phyloP scores from a whole-genome alignment of 306 rosid species.

The Medicago ruthenica region DNA sequence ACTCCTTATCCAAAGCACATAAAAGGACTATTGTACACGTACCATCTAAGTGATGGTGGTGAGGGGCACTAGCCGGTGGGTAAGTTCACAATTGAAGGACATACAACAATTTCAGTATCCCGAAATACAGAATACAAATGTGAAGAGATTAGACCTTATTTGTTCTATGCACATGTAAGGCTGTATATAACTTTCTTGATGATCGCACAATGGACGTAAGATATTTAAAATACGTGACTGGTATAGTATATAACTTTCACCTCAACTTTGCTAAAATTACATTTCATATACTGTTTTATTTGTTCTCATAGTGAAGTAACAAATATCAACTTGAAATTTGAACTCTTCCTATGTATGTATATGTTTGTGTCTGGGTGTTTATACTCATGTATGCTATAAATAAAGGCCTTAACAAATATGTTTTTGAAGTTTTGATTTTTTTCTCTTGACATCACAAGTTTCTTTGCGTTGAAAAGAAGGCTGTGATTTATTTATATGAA shows the following conservation, averaged over 20 bases:
- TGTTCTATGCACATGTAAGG: conserved; percentile 2
- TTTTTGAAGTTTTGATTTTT: conserved; percentile 17
- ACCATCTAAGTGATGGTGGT: too few species aligned
- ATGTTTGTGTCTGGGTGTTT: neutral
- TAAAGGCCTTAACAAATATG: neutral
- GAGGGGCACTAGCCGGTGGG: too few species aligned
- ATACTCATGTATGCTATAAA: neutral
- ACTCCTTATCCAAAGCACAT: neutral
- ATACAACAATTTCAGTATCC: neutral
- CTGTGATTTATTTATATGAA: neutral
- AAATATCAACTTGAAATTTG: neutral
- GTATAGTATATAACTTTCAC: neutral
- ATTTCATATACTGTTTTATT: neutral
- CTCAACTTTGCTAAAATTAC: neutral
- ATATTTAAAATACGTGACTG: neutral
- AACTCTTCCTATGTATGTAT: neutral
- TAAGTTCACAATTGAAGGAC: conserved; percentile 21
- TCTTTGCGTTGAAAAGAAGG: conserved; percentile 20
- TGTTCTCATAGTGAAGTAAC: neutral
- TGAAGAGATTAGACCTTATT: neutral
- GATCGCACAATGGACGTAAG: neutral
- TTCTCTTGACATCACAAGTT: conserved; percentile 20
- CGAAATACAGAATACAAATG: neutral
- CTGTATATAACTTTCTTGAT: neutral
- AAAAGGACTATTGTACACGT: neutral